These are phyloP conservation scores for Boletus subcaerulescens DNA, from an alignment of 768 basidiomycete genomes.

Conservation along the genomic window DNA sequence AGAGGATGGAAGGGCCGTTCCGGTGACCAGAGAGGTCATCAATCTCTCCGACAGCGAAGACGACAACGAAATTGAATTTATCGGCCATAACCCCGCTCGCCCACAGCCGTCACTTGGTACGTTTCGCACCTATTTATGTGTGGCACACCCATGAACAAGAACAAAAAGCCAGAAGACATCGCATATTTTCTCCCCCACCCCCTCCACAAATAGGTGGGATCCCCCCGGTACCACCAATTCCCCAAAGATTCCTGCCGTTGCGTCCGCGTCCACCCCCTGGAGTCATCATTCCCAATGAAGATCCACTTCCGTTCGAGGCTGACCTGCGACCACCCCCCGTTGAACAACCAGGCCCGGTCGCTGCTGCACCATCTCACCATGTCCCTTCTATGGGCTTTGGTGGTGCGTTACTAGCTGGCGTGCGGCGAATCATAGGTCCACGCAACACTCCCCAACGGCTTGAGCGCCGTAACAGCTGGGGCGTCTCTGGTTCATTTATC, in stretches of 20 bases:
- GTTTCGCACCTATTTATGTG: not conserved
- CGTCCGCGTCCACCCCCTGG: conserved; percentile 37
- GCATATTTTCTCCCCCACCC: conserved; percentile 49
- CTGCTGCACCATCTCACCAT: conserved; percentile 52
- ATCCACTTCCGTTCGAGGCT: conserved; percentile 53
- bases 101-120: conserved; percentile 17
- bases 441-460: conserved; percentile 7
- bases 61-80: conserved; percentile 30
- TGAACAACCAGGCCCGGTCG: conserved; percentile 28
- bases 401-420: conserved; percentile 54
- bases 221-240: conserved; percentile 58
- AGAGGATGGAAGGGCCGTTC: conserved; percentile 20
- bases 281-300: conserved; percentile 47
- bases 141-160: not conserved
- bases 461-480: conserved; percentile 21
- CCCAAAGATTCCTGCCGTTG: conserved; percentile 39
- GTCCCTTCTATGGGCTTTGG: conserved; percentile 63
- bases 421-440: conserved; percentile 27
- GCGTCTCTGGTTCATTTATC: conserved; percentile 25
- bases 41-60: conserved; percentile 42
- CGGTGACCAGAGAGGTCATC: conserved; percentile 27
- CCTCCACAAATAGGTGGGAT: conserved; percentile 36
- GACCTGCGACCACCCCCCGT: conserved; percentile 24
- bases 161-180: conserved; percentile 18
- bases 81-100: conserved; percentile 24